phyloP scores from a whole-genome alignment of 1,139 yeast species.

The Pichia terricola region DNA sequence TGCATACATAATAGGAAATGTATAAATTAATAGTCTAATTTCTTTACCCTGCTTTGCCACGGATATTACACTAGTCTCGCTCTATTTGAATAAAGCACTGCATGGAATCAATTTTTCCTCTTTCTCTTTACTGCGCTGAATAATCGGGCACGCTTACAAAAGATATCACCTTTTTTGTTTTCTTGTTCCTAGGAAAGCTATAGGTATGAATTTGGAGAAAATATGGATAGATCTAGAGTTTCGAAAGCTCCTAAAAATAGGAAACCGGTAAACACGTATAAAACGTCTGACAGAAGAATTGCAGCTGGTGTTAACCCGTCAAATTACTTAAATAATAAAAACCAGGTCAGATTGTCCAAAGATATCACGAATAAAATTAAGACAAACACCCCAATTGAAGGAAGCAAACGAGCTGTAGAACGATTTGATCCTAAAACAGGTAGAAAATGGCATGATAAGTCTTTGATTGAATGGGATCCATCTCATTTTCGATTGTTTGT shows the following conservation, averaged over 20 bases:
- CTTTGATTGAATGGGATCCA: slow-evolving; percentile 32
- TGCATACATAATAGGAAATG: too few relatives aligned
- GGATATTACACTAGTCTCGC: too few relatives aligned
- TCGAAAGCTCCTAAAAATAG: slow-evolving; percentile 2
- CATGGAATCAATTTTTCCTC: too few relatives aligned
- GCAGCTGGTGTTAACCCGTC: slow-evolving; percentile 36
- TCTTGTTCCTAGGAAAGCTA: too few relatives aligned
- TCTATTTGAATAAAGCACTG: too few relatives aligned
- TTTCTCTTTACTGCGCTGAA: too few relatives aligned
- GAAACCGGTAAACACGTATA: slow-evolving; percentile 21
- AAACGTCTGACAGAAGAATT: slow-evolving; percentile 42
- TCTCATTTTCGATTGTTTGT: slow-evolving; percentile 64
- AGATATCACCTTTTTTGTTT: too few relatives aligned
- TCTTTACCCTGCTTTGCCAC: too few relatives aligned
- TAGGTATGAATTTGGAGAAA: too few relatives aligned
- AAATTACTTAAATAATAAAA: slow-evolving; percentile 27
- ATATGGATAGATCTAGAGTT: too few relatives aligned
- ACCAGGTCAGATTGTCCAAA: slow-evolving; percentile 5
- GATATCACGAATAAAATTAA: slow-evolving; percentile 2
- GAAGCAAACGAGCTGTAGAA: slow-evolving; percentile 8
- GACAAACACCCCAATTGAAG: background rate
- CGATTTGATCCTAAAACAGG: slow-evolving; percentile 22
- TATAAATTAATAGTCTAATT: too few relatives aligned
- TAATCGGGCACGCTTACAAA: too few relatives aligned
- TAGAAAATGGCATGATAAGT: slow-evolving; percentile 38